Base-by-base conservation (phyloP, 1,139 yeast species). In the Geotrichum aggregatum region DNA sequence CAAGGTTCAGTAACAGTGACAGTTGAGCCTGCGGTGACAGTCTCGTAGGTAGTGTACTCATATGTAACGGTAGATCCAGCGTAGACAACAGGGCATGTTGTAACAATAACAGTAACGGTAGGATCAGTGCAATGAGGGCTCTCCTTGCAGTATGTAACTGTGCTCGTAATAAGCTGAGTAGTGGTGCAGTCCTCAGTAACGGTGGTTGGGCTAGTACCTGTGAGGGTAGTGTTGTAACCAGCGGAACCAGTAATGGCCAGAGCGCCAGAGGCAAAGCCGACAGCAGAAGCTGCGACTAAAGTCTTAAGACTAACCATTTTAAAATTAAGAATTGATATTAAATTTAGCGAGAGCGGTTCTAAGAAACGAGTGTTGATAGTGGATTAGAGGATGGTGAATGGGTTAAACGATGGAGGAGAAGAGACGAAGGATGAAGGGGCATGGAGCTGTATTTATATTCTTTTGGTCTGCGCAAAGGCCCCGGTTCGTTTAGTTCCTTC, bases 1-100 rank as follows among this genome's bases (percentile, higher is more conserved):
- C 54, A 52, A 10, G 54, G 54, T 30, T 52, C 54, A 28, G 54
- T 52, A 19, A 52, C 52, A 39, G 54, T 52, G 28, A 44, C 43
- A 8, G 54, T 52, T 35, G 33, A 31, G 30, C 44, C 54, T 4
- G 24, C 36, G 18, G 45, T 38, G 14, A 47, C 49, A 13, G 51
- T 52, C 11, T 40, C 19, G 40, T 35, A 35, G 40, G 52, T 47
- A 10, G 54, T 52, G 47, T 44, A 44, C 21, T 7, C 3, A n/a
- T 19, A 33, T 4, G 18, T 33, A 13, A 44, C 16, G 19, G 10
- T 7, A 6, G 8, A 16, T 16, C 39, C 28, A 18, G 16, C 39
- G 40, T 44, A 44, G 11, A 44, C 47, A 28, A 44, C 47, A 33
- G 47, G 47, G 31, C 47, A 44, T 3, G 14, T 16, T 8, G 47